phyloP scores from a whole-genome alignment of 768 basidiomycete species.

The Lactifluus hygrophoroides region DNA sequence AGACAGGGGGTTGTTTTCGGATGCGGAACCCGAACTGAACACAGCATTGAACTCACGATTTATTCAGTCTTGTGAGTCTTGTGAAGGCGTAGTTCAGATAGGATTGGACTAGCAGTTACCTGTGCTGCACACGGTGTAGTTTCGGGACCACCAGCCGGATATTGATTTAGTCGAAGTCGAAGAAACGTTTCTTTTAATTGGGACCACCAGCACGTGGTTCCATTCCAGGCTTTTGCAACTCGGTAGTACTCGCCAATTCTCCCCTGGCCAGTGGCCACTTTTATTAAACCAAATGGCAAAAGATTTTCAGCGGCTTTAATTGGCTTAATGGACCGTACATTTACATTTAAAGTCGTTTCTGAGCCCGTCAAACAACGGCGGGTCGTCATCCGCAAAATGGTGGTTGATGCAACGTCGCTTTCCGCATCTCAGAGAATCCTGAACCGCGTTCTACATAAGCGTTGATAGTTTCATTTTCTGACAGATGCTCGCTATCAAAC shows the following conservation, averaged over 20 bases:
- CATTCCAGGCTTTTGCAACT: slow-evolving; percentile 3
- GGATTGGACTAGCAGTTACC: too few species aligned
- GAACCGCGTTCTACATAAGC: background rate
- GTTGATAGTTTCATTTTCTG: too few species aligned
- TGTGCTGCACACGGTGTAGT: too few species aligned
- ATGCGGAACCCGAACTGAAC: too few species aligned
- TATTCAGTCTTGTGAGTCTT: too few species aligned
- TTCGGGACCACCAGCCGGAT: too few species aligned
- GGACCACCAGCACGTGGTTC: too few species aligned
- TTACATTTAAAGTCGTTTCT: background rate
- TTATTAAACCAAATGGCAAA: slow-evolving; percentile 3
- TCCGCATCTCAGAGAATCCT: background rate
- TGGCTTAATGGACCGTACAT: background rate
- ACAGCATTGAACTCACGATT: too few species aligned
- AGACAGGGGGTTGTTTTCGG: too few species aligned
- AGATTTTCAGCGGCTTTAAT: background rate
- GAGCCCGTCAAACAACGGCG: slow-evolving; percentile 7
- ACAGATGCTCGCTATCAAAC: too few species aligned
- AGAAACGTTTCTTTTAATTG: slow-evolving; percentile 13
- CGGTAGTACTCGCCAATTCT: background rate
- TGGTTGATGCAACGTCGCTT: background rate
- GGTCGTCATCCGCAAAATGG: background rate
- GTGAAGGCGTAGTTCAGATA: too few species aligned
- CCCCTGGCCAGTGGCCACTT: background rate
- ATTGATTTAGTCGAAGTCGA: too few species aligned